Evolutionary conservation across 306 rosid species (phyloP), one percentile per base, ranked within the genome.

Genomic region (Castanospermum australe): DNA sequence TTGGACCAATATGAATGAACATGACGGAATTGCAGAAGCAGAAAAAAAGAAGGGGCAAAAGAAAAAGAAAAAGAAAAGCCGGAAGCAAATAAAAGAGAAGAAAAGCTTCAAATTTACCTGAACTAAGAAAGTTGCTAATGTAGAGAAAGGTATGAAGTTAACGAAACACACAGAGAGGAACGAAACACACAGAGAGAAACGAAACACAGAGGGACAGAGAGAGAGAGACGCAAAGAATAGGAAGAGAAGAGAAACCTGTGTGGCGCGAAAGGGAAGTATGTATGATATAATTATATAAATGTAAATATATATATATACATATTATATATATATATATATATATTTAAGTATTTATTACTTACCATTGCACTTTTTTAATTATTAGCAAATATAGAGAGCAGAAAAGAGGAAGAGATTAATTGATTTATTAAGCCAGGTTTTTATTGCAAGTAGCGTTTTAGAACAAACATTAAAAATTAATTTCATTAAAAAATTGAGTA

Each of bases 251-350:
- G 15, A 86, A 30, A 60, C 84, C 84, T 72, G 80, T 39, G 73
- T 68, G 84, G 84, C 67, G 82, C 86, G 62, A 83, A 86, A 62
- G 35, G 22, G 33, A 71, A 39, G 70, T 79, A 63, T 1, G 18
- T 39, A 41, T 15, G 55, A 56, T 21, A 38, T 60, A 30, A 60
- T 32, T 30, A 5, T 11, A 24, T 4, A 9, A 2, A 39, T 20
- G 18, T 12, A 20, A 12, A 5, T 3, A 41, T 41, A 20, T 65
- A 65, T 10, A 21, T 21, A 14, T 42, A 44, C 28, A 25, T 45
- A 68, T 0, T 13, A 30, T 21, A 22, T 67, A 42, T 7, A 5
- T n/a, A n/a, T n/a, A n/a, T n/a, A n/a, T n/a, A n/a, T n/a, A n/a
- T n/a, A n/a, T n/a, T n/a, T n/a, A n/a, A n/a, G n/a, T 63, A 39